Conservation (phyloP, 225 moss, liverwort and hornwort genomes). For the Pseudisothecium myosuroides region DNA sequence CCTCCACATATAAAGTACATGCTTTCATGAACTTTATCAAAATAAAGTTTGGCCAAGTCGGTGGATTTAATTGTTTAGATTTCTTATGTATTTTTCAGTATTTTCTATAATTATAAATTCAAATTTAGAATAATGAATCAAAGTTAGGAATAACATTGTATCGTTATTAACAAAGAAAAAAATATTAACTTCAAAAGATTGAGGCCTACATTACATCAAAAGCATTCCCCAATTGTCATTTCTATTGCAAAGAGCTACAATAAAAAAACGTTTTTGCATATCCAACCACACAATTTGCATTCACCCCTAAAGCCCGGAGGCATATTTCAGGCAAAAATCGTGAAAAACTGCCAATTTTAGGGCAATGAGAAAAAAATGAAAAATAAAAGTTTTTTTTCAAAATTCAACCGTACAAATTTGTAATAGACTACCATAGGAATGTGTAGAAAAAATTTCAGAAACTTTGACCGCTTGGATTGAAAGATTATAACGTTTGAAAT, state of each 20-base stretch:
- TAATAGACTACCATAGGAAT: too few species aligned
- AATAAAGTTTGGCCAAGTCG: background rate
- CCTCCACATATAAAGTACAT: background rate
- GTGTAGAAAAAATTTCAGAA: too few species aligned
- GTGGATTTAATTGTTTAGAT: background rate
- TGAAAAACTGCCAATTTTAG: too few species aligned
- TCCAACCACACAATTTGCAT: background rate
- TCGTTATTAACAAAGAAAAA: rapidly evolving
- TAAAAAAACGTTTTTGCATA: background rate
- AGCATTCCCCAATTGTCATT: rapidly evolving
- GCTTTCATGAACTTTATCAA: background rate
- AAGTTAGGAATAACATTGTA: background rate
- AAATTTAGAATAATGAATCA: background rate
- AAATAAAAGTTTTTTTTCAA: too few species aligned
- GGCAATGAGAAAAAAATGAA: too few species aligned
- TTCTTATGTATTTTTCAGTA: background rate
- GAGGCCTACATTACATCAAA: background rate
- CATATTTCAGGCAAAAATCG: too few species aligned
- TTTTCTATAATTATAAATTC: background rate
- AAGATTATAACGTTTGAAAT: too few species aligned
- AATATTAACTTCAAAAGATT: background rate
- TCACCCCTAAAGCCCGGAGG: too few species aligned
- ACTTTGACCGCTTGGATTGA: too few species aligned
- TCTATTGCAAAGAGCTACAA: background rate
- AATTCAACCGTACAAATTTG: too few species aligned